phyloP scores from a whole-genome alignment of 2,329 filamentous ascomycete species.

The Penicillium paneum region DNA sequence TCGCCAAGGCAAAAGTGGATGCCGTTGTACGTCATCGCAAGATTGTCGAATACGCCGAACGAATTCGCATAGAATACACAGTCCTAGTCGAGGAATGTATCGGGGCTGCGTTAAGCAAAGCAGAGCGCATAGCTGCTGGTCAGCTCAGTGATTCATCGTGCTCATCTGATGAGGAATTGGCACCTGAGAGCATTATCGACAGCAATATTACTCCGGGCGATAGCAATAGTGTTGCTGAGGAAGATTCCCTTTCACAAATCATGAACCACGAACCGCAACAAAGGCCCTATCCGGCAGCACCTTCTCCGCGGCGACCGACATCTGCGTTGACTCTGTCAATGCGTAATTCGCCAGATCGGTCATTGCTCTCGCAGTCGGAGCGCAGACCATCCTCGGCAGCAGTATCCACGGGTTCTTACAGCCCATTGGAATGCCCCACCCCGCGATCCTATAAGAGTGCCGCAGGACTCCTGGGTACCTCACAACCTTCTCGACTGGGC shows the following conservation, averaged over 20 bases:
- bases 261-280: conserved; percentile 12
- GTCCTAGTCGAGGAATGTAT: conserved; percentile 94
- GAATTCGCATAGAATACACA: conserved; percentile 90
- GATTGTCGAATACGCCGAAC: conserved; percentile 93
- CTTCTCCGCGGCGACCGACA: conserved; percentile 23
- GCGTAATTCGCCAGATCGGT: conserved; percentile 53
- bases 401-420: conserved; percentile 80
- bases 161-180: conserved; percentile 56
- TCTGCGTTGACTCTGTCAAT: conserved; percentile 58
- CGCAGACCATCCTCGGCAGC: conserved; percentile 57
- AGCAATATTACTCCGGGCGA: conserved; percentile 3
- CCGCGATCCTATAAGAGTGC: conserved; percentile 74
- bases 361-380: conserved; percentile 44
- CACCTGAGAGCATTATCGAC: conserved; percentile 34
- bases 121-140: conserved; percentile 80
- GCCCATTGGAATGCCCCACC: conserved; percentile 85
- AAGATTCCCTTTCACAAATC: conserved; percentile 8
- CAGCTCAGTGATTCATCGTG: conserved; percentile 73
- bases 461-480: conserved; percentile 56
- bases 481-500: conserved; percentile 64
- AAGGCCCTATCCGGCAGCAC: conserved; percentile 8
- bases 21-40: conserved; percentile 85
- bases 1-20: conserved; percentile 85
- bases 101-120: conserved; percentile 83
- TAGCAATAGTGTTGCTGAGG: conserved; percentile 5